phyloP scores from a whole-genome alignment of 768 basidiomycete genomes.

The Russula virescens region DNA sequence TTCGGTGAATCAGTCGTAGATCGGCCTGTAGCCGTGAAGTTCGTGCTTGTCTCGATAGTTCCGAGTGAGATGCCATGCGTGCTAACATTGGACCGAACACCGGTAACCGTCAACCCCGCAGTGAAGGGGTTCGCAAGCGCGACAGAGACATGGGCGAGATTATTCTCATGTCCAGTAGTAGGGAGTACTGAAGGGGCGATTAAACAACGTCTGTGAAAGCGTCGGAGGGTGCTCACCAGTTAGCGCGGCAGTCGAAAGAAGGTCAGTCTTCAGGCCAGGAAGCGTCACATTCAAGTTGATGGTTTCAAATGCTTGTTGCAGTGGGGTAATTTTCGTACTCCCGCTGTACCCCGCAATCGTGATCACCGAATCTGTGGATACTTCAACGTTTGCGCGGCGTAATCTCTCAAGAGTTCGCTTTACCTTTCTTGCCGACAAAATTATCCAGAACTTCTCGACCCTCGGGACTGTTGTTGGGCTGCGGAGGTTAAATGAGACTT shows the following conservation, averaged over 20 bases:
- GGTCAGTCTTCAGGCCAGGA: slow-evolving; percentile 52
- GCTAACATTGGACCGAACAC: slow-evolving; percentile 54
- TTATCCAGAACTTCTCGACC: slow-evolving; percentile 60
- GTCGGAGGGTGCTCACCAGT: slow-evolving; percentile 34
- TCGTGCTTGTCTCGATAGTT: slow-evolving; percentile 46
- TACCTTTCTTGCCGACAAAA: slow-evolving; percentile 58
- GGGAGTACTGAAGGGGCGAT: slow-evolving; percentile 42
- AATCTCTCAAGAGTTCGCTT: background rate
- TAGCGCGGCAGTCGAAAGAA: slow-evolving; percentile 52
- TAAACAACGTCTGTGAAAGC: background rate
- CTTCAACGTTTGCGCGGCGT: background rate
- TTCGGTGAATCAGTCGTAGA: slow-evolving; percentile 50
- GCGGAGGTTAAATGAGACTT: slow-evolving; percentile 11
- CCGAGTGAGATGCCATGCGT: slow-evolving; percentile 59
- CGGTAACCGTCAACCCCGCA: slow-evolving; percentile 49
- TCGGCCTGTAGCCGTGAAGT: slow-evolving; percentile 50
- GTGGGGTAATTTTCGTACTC: slow-evolving; percentile 54
- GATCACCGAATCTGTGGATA: slow-evolving; percentile 45
- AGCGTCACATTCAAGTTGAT: slow-evolving; percentile 51
- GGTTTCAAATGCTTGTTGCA: slow-evolving; percentile 55
- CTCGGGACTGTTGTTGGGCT: slow-evolving; percentile 57
- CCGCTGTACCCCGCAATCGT: slow-evolving; percentile 52
- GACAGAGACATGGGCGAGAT: slow-evolving; percentile 61
- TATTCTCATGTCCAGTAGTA: slow-evolving; percentile 56
- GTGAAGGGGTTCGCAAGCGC: slow-evolving; percentile 64